A percentile compares a stretch with the other conserved stretches of the same genome.
Evolutionary conservation across 78 protist genomes (phyloP).

Genomic region (Cavenderia fasciculata): DNA sequence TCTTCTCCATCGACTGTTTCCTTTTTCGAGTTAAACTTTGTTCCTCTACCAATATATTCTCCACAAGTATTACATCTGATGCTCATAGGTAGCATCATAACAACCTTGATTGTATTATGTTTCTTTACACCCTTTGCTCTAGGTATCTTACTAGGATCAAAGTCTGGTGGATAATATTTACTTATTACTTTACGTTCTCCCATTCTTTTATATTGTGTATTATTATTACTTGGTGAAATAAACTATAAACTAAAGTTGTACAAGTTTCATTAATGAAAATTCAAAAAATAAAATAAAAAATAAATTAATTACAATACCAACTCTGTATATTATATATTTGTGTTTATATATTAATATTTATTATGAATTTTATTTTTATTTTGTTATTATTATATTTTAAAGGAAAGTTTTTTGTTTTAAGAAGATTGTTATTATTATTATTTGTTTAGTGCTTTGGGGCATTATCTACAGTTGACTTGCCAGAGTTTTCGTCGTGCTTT

Average conservation of each 20-base stretch:
- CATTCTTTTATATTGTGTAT: conserved; percentile 80
- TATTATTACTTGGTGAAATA: no score
- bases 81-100: conserved; percentile 98
- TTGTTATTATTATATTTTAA: no score
- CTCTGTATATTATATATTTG: background rate
- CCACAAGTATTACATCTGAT: conserved; percentile 95
- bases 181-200: conserved; percentile 96
- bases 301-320: conserved; percentile 3
- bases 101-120: conserved; percentile 81
- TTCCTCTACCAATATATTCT: conserved; percentile 92
- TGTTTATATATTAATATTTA: no score
- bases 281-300: no score
- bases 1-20: conserved; percentile 92
- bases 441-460: no score
- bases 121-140: conserved; percentile 62
- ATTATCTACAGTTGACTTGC: conserved; percentile 15
- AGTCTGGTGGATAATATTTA: conserved; percentile 98
- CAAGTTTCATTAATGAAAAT: no score
- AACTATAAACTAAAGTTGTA: no score
- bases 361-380: no score
- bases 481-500: background rate
- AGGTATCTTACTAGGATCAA: conserved; percentile 93
- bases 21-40: conserved; percentile 94
- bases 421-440: no score
- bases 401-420: no score